Base-by-base conservation (phyloP, 805 yeast genomes). In the Naumovozyma dairenensis region DNA sequence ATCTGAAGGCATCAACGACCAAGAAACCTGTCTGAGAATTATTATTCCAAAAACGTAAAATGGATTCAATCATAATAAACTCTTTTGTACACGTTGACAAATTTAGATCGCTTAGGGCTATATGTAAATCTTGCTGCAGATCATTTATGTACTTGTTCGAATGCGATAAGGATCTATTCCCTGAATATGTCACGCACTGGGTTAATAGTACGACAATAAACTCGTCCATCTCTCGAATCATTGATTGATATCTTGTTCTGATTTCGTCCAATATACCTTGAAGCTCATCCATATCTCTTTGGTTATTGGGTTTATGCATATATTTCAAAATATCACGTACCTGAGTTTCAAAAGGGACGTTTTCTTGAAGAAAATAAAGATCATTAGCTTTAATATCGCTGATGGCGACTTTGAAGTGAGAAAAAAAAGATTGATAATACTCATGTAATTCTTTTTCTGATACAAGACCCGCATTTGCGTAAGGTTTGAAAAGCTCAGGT, bases 161-260 rank as follows among this genome's bases (percentile, higher is more conserved):
- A 48, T 79, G 84, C 0, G 87, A 82, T 21, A 86, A 69, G 0
- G 96, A 86, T 48, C 96, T 71, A 29, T 82, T 78, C 2, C 96
- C 96, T 35, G 84, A 76, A 44, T 76, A 76, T 30, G 89, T 80
- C 33, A 83, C 66, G 0, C 80, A 66, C 46, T 83, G 87, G 47
- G 77, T 67, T 12, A 84, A 59, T 7, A 81, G 59, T 16, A 77
- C 72, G 15, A 80, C 63, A 20, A 76, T 54, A 35, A 78, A 65
- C 43, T 56, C 53, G 19, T 62, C 62, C 21, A 60, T 40, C 25
- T 61, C 52, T 3, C 49, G 52, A 16, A 61, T 66, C 45, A 32
- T 49, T 43, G 15, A 44, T 2, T 35, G 37, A 26, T 32, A 27
- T 40, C 38, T 45, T 6, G 38, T 44, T 25, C 48, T 52, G 14